Evolutionary conservation across 176 grass and related monocot species (phyloP), one percentile per base, ranked within the genome.

Genomic region (Rhipidocladum racemiflorum): DNA sequence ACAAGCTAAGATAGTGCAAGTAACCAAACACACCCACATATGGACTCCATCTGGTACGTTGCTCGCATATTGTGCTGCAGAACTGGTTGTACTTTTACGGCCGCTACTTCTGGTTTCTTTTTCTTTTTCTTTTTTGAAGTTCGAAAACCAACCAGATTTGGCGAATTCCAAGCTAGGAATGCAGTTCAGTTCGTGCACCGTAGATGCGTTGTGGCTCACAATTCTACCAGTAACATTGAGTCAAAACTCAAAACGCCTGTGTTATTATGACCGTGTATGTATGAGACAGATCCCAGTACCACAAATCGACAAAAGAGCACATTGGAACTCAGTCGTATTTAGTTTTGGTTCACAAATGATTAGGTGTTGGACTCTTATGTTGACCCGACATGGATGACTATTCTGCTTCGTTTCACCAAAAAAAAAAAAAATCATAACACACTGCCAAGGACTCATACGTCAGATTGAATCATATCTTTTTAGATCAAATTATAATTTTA

Each of bases 291-390:
- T 68, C 78, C 39, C 43, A 15, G 6, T 15, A 48, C 40, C 30
- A 48, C 49, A 51, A 44, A 34, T 16, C 15, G 57, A 63, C 42
- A 8, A 17, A 36, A 68, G 49, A 20, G 4, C 14, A 28, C 43
- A 4, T 18, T 44, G 50, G 65, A 43, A 70, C 0, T 45, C 46
- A n/a, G 59, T 32, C 46, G 69, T 73, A 65, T 43, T 57, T 62
- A 65, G 66, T 27, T 32, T 28, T 76, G 28, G 61, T 56, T 32
- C 55, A 8, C 48, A 34, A 81, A 81, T 81, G 84, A 81, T 81
- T 86, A 86, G 61, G 34, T 9, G 9, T 23, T 68, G 83, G 27
- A 34, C 18, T 45, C 84, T 43, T 14, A 39, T 65, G 45, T 65
- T 86, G 59, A 72, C 69, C 84, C 46, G 13, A 65, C 59, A 74